Conservation (phyloP, 1,284 basidiomycete species). For the Malassezia brasiliensis region DNA sequence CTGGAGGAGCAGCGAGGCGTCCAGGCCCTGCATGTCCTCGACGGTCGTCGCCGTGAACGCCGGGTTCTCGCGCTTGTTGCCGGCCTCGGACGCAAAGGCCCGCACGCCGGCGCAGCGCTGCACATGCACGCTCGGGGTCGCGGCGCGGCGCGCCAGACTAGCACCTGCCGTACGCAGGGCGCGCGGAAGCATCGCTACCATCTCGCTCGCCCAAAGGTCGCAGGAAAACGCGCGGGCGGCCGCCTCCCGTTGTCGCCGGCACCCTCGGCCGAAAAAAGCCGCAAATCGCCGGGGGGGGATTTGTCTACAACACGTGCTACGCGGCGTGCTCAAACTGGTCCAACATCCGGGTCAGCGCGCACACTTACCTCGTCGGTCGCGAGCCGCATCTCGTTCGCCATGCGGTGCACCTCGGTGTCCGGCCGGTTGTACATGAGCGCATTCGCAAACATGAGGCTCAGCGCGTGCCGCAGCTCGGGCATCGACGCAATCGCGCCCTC, state of each 20-base stretch:
- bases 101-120: slow-evolving; percentile 3
- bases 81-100: slow-evolving; percentile 10
- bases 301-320: neutral
- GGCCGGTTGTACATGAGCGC: slow-evolving; percentile 40
- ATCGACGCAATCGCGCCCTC: slow-evolving; percentile 28
- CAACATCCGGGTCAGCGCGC: neutral
- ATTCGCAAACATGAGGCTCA: slow-evolving; percentile 44
- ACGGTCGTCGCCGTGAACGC: slow-evolving; percentile 25
- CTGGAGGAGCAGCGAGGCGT: slow-evolving; percentile 65
- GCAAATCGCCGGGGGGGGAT: neutral
- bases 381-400: slow-evolving; percentile 42
- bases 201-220: neutral
- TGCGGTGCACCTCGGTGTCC: slow-evolving; percentile 40
- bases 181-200: slow-evolving; percentile 16
- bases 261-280: slow-evolving; percentile 10
- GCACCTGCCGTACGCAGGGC: slow-evolving; percentile 13
- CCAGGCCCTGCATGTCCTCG: slow-evolving; percentile 60
- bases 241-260: slow-evolving; percentile 2
- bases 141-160: slow-evolving; percentile 5
- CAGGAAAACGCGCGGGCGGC: neutral
- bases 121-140: slow-evolving; percentile 3
- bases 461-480: slow-evolving; percentile 25
- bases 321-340: slow-evolving; percentile 13
- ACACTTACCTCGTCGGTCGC: slow-evolving; percentile 31
- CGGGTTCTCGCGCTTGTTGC: slow-evolving; percentile 9